phyloP scores from a whole-genome alignment of 495 filamentous ascomycete genomes.

The Penicillium odoratum region DNA sequence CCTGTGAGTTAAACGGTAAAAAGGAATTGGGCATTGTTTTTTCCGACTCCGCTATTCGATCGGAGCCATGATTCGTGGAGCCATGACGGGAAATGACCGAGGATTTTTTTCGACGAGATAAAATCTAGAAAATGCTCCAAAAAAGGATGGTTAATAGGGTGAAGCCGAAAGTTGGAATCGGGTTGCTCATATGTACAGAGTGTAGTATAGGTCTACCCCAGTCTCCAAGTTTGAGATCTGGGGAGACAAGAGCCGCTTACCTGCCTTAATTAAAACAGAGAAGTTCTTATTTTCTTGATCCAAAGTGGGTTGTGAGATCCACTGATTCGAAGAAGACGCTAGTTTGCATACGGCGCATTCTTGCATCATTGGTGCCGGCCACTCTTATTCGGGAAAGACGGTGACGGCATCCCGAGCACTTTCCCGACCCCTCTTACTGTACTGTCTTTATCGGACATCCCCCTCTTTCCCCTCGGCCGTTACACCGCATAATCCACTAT shows the following conservation, averaged over 20 bases:
- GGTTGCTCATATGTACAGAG: too few species aligned
- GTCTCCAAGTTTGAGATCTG: too few species aligned
- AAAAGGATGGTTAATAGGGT: too few species aligned
- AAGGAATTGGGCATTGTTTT: background rate
- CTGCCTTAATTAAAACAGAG: too few species aligned
- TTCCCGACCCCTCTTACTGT: background rate
- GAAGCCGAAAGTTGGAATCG: too few species aligned
- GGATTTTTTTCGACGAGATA: background rate
- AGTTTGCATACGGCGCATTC: conserved; percentile 17
- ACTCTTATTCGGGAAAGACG: conserved; percentile 13
- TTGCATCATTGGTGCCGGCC: conserved; percentile 15
- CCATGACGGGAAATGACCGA: background rate
- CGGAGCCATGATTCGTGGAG: background rate
- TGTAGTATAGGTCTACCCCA: too few species aligned
- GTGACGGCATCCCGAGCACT: conserved; percentile 25
- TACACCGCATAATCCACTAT: background rate
- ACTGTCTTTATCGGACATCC: background rate
- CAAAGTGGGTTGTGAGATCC: conserved; percentile 8
- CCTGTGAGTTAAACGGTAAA: background rate
- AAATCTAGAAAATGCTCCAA: too few species aligned
- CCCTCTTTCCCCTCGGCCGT: background rate
- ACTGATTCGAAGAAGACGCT: conserved; percentile 11
- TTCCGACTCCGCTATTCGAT: conserved; percentile 2
- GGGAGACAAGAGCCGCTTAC: too few species aligned
- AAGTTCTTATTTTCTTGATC: background rate